Evolutionary conservation across 2,329 filamentous ascomycete genomes (phyloP).

Genomic region (Claviceps fusiformis): DNA sequence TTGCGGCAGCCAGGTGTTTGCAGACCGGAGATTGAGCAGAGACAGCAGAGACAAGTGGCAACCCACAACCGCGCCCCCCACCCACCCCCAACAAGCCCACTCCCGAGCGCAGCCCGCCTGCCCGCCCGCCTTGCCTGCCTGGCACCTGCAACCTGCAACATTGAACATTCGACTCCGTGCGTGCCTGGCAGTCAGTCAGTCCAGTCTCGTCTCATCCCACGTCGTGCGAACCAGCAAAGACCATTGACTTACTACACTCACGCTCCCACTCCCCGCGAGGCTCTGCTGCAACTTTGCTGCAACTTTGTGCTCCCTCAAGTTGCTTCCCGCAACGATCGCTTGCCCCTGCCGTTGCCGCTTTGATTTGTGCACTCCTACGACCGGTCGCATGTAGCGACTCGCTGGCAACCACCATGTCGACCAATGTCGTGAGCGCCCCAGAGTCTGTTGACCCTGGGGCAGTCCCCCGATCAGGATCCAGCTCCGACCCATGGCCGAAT

Average conservation of each 20-base stretch:
- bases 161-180: not conserved
- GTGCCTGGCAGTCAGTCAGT: not conserved
- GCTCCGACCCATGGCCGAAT: slow-evolving; percentile 11
- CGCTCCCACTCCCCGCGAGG: slow-evolving; percentile 3
- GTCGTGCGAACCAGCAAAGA: slow-evolving; percentile 3
- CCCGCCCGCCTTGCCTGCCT: not conserved
- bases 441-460: slow-evolving; percentile 18
- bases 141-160: not conserved
- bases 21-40: no score
- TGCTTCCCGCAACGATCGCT: not conserved
- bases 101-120: not conserved
- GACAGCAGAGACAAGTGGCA: not conserved
- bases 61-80: not conserved
- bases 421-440: slow-evolving; percentile 37
- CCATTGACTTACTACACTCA: not conserved
- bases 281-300: slow-evolving; percentile 1
- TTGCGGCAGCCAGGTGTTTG: no score
- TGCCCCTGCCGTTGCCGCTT: not conserved
- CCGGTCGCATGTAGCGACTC: slow-evolving; percentile 23
- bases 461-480: slow-evolving; percentile 11
- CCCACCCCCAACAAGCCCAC: not conserved
- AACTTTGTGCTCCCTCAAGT: slow-evolving; percentile 4
- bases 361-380: slow-evolving; percentile 16
- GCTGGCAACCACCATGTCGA: slow-evolving; percentile 36
- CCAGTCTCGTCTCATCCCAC: not conserved